Percentiles rank a stretch among this genome's conserved stretches.
These are phyloP conservation scores for Earliella scabrosa DNA, from an alignment of 1,284 basidiomycete species.

Conservation along the genomic window DNA sequence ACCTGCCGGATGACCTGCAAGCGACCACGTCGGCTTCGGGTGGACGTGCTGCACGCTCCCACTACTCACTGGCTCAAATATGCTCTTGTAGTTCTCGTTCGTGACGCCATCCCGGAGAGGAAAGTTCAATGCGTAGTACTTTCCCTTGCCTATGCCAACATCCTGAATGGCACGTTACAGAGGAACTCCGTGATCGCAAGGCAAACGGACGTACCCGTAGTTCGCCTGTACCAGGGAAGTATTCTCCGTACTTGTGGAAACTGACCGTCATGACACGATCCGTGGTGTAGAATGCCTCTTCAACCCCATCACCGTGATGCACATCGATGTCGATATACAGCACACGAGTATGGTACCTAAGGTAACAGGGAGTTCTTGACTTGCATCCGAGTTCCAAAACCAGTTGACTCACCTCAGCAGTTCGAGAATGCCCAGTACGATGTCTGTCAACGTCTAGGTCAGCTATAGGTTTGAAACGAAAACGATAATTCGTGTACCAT, in stretches of 20 bases:
- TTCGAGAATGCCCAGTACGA: constrained; percentile 96
- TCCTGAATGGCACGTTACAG: constrained; percentile 56
- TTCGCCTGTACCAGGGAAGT: constrained; percentile 98
- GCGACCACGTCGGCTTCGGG: background rate
- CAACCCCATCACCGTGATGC: constrained; percentile 98
- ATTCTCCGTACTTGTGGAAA: constrained; percentile 99
- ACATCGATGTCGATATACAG: constrained; percentile 99
- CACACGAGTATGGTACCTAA: constrained; percentile 91
- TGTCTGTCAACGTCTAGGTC: too few species aligned
- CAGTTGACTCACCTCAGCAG: constrained; percentile 68
- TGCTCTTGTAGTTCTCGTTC: constrained; percentile 93
- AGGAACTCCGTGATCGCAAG: background rate
- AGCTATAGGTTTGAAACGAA: background rate
- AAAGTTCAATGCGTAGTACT: constrained; percentile 94
- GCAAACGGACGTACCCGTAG: constrained; percentile 68
- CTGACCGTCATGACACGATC: constrained; percentile 98
- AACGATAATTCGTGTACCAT: constrained; percentile 58
- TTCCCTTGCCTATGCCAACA: constrained; percentile 91
- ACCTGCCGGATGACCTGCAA: constrained; percentile 89
- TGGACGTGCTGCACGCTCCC: background rate
- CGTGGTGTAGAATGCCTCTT: constrained; percentile 99
- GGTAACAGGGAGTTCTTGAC: background rate
- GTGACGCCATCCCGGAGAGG: constrained; percentile 95
- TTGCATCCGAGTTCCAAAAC: background rate
- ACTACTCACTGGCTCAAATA: constrained; percentile 89